A percentile compares a stretch with the other conserved stretches of the same genome.
phyloP scores from a whole-genome alignment of 106 monocot genomes.

The Dendrobium catenatum region DNA sequence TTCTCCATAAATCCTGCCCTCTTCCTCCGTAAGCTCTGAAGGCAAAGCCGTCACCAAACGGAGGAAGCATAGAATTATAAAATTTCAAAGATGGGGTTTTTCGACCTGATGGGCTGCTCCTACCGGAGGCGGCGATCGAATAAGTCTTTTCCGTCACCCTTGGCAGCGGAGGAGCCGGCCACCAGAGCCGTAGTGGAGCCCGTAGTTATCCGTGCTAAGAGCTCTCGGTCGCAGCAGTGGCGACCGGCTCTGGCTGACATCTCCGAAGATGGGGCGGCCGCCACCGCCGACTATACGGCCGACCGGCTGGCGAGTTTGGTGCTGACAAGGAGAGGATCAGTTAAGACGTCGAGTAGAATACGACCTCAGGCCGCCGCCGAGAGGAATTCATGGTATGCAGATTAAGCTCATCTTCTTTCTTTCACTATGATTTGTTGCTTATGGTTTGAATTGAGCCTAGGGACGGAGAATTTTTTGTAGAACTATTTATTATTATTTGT shows the following conservation, averaged over 20 bases:
- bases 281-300: background rate
- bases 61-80: background rate
- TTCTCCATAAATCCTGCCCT: too few species aligned
- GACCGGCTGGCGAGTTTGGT: background rate
- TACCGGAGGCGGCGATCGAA: background rate
- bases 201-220: background rate
- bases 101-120: slow-evolving; percentile 4
- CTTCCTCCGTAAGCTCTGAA: background rate
- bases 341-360: background rate
- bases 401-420: background rate
- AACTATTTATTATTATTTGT: background rate
- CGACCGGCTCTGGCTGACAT: slow-evolving; percentile 1
- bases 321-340: background rate
- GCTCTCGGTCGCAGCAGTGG: slow-evolving; percentile 1
- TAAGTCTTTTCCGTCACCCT: background rate
- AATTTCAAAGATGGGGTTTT: background rate
- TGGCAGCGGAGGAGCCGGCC: background rate
- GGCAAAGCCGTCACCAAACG: background rate
- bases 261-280: background rate
- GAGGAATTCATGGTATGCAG: background rate
- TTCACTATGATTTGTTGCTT: too few species aligned
- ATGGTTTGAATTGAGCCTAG: too few species aligned
- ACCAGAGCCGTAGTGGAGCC: background rate
- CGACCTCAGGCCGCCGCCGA: background rate
- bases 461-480: too few species aligned